Evolutionary conservation across 345 rosid species (phyloP), one percentile per base, ranked within the genome.

Genomic region (Citrus mangshanensis): DNA sequence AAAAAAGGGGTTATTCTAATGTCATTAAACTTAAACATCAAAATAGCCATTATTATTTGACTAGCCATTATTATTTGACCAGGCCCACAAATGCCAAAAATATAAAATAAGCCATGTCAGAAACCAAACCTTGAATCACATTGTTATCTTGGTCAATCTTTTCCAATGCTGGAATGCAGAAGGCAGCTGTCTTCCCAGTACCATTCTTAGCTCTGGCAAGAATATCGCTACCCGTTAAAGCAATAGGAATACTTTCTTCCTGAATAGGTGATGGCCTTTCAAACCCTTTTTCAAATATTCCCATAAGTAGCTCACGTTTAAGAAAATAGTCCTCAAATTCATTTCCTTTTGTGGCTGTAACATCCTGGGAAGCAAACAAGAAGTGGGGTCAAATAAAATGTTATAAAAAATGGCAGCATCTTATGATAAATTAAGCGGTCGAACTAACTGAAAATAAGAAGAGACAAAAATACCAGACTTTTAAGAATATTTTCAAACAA

Each of bases 131-230:
- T 94, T 97, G 99, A 86, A 97, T 97, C 54, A 89, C 89, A 84
- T 97, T 97, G 87, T 85, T 92, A 78, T 88, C 97, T 78, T 89
- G 98, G 85, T 97, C 99, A 78, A 97, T 94, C 84, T 93, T 94
- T 89, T 97, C 99, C 82, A 97, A 87, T 54, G 96, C 98, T 49
- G 99, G 99, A 82, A 97, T 75, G 82, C 98, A 97, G 86, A 97
- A 97, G 55, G 99, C 99, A 56, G 98, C 99, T 10, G 99, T 97
- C 84, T 97, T 97, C 72, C 99, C 99, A 14, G 99, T 97, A 24
- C 99, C 99, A 84, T 97, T 94, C 87, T 97, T 97, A 42, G 99
- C 98, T 90, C 99, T 92, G 77, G 99, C 99, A 79, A 97, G 98
- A 87, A 97, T 94, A 84, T 97, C 99, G 76, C 99, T 91, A 71